Evolutionary conservation across 2,329 filamentous ascomycete genomes (phyloP), one percentile per base, ranked within the genome.

Genomic region (Talaromyces sp.): DNA sequence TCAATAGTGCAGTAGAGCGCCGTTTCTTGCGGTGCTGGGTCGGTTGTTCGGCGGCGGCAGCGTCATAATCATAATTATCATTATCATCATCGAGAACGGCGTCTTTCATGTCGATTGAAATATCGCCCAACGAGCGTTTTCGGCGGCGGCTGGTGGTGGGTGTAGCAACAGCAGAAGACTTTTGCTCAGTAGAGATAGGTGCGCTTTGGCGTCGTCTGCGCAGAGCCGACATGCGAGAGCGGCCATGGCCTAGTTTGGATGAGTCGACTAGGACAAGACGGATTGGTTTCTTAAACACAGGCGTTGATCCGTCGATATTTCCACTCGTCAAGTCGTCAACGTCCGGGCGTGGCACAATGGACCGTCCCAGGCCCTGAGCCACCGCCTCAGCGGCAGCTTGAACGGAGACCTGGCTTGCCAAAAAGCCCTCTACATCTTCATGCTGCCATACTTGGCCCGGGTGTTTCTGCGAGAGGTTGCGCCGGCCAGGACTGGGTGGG

Each of bases 401-500:
- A 22, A 39, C 58, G 32, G 32, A 15, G 54, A 57, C 25, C 49
- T 61, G 30, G 39, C 64, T 9, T 62, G 60, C 4, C 61, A 64
- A 4, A 42, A 70, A 49, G 60, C 56, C n/a, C 58, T 61, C 25
- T 28, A 73, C 63, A 44, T 73, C 62, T 53, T 73, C 71, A 5
- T 63, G 42, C 5, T 63, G 17, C 13, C 61, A 60, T 36, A 60
- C 47, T 52, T 68, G 63, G 6, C 57, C 57, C 5, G 63, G 55
- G 11, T 52, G 60, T 10, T 58, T 61, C 28, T 62, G 67, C 1
- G 70, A 72, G n/a, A 72, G 27, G 60, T 74, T 74, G 9, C 70
- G 70, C 55, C 71, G 64, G 5, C 72, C 70, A 27, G 70, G 68
- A 13, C 57, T 67, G 6, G 72, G 72, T 15, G 72, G 72, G 59